Evolutionary conservation across 1,284 basidiomycete species (phyloP), one percentile per base, ranked within the genome.

Genomic region (Cryptococcus deneoformans): DNA sequence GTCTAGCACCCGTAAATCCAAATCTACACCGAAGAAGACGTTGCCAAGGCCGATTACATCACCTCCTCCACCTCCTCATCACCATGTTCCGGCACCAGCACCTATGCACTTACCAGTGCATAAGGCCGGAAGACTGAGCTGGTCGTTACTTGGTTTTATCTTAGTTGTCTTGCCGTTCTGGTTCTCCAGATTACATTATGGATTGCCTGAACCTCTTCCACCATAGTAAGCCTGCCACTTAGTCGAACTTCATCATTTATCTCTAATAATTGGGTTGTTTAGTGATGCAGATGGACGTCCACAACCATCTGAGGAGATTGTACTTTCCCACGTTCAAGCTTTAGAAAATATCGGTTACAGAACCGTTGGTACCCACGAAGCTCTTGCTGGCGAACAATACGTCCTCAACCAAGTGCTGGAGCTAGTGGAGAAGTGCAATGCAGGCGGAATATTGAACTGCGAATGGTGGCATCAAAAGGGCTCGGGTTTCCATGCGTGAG

Each of bases 361-460:
- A 45, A 95, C 90, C 0, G 90, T 96, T 14, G 95, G 95, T 0
- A 95, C 93, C 0, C 82, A 83, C 44, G 90, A 97, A 73, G 92
- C 97, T 77, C 86, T 90, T 0, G 77, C 85, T 35, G 92, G 89
- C 5, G 93, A 97, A 67, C 79, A 82, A 43, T 97, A 92, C 86
- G 86, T 96, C 80, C 71, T 87, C 20, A 76, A 82, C 46, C 83
- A 88, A 66, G 87, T 88, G 2, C 78, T 85, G 57, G 79, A 80
- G 45, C 74, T 92, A 29, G 80, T 84, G 65, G 73, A 76, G 24
- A 74, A 85, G 56, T 93, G 90, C 68, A 83, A 88, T 39, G 76
- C 77, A 35, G 60, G 78, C 82, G 80, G 79, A 39, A 80, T 87
- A 59, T 75, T 93, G 39, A 82, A 92, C 68, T 92, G 92, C 68